These are phyloP conservation scores for Diaporthe caulivora DNA, from an alignment of 2,329 filamentous ascomycete genomes.

Conservation along the genomic window DNA sequence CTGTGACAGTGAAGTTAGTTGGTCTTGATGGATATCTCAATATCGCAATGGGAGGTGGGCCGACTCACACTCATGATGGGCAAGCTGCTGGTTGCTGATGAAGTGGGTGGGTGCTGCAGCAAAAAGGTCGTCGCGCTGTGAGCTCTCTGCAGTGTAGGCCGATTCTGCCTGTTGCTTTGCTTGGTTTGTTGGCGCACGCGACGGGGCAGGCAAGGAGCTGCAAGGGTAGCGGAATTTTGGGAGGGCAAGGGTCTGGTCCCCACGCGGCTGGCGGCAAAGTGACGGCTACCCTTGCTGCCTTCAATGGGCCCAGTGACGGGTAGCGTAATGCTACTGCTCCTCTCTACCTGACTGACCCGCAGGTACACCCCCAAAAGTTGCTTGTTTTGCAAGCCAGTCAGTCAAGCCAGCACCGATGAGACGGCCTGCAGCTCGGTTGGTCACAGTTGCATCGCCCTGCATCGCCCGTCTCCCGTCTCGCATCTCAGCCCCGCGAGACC, in stretches of 20 bases:
- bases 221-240: conserved; percentile 14
- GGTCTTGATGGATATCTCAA: not conserved
- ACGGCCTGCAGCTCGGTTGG: conserved; percentile 8
- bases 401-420: not conserved
- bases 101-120: conserved; percentile 8
- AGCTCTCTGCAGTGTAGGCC: not conserved
- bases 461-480: not conserved
- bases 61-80: conserved; percentile 39
- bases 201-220: conserved; percentile 22
- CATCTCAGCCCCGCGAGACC: not conserved
- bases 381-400: not conserved
- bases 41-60: not conserved
- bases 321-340: not conserved
- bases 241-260: not conserved
- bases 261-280: conserved; percentile 22
- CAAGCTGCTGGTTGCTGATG: conserved; percentile 7
- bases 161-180: conserved; percentile 26
- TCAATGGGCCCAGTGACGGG: not conserved
- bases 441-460: conserved; percentile 2
- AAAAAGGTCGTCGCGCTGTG: conserved; percentile 13
- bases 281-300: not conserved
- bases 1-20: conserved; percentile 50
- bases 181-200: conserved; percentile 5
- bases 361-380: not conserved
- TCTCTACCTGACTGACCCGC: too few relatives aligned